Evolutionary conservation across 1,284 basidiomycete species (phyloP).

Genomic region (Cystobasidiaceae sp.): DNA sequence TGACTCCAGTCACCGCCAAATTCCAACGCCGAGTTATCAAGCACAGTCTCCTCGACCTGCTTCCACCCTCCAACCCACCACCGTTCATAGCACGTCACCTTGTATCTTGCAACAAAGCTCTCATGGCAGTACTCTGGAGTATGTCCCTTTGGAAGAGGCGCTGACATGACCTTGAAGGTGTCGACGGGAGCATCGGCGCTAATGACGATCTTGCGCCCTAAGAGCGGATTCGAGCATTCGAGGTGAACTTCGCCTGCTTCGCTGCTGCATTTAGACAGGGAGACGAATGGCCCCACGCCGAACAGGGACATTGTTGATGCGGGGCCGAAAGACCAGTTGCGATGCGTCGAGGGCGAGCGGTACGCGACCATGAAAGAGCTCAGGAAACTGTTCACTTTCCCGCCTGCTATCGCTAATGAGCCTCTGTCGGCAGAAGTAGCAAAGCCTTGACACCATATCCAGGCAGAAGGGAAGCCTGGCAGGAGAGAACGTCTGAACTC

Average conservation of each 20-base stretch:
- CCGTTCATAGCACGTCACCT: slow-evolving; percentile 7
- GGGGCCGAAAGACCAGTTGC: slow-evolving; percentile 27
- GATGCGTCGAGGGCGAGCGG: slow-evolving; percentile 10
- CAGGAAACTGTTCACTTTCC: slow-evolving; percentile 6
- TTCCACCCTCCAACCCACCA: not conserved
- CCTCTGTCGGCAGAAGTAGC: not conserved
- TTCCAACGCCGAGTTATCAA: slow-evolving; percentile 21
- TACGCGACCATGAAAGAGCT: slow-evolving; percentile 26
- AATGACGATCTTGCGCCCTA: slow-evolving; percentile 6
- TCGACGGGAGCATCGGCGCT: slow-evolving; percentile 5
- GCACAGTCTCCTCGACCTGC: slow-evolving; percentile 12
- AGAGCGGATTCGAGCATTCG: slow-evolving; percentile 23
- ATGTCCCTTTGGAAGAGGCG: slow-evolving; percentile 17
- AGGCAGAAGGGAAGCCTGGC: slow-evolving; percentile 25
- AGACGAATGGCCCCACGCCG: not conserved
- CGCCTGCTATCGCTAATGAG: slow-evolving; percentile 23
- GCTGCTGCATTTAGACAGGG: slow-evolving; percentile 3
- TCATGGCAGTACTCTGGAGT: slow-evolving; percentile 27
- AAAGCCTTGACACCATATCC: slow-evolving; percentile 30
- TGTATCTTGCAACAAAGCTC: slow-evolving; percentile 8
- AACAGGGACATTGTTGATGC: slow-evolving; percentile 15
- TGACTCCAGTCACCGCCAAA: slow-evolving; percentile 28
- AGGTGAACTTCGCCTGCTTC: slow-evolving; percentile 1
- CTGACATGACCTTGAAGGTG: slow-evolving; percentile 20
- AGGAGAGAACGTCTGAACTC: not conserved